Evolutionary conservation across 495 filamentous ascomycete genomes (phyloP).

Genomic region (Lasiosphaeria hispida): DNA sequence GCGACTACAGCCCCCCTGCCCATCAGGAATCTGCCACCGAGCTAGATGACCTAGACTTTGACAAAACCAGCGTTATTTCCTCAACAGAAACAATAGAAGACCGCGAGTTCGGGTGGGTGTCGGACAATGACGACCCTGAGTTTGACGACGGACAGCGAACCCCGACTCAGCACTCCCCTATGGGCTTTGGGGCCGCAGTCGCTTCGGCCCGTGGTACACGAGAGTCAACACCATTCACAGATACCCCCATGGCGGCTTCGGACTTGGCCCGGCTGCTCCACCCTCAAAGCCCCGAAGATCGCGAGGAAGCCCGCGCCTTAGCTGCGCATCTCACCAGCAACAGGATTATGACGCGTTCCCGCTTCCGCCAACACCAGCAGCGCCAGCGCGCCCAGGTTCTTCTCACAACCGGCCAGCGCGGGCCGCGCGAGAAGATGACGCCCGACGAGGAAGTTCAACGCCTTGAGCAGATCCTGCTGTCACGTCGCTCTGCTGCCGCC

Average conservation of each 20-base stretch:
- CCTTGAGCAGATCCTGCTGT: conserved; percentile 79
- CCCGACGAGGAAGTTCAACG: conserved; percentile 74
- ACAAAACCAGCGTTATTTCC: conserved; percentile 76
- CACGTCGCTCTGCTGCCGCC: conserved; percentile 42
- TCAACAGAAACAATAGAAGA: conserved; percentile 36
- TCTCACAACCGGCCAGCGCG: conserved; percentile 41
- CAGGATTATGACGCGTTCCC: conserved; percentile 76
- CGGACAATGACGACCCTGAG: conserved; percentile 32
- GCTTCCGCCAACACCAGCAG: conserved; percentile 64
- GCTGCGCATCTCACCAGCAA: conserved; percentile 72
- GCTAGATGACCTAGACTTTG: conserved; percentile 56
- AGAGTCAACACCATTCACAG: conserved; percentile 57
- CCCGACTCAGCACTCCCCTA: conserved; percentile 56
- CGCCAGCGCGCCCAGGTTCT: conserved; percentile 66
- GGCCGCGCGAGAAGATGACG: conserved; percentile 34
- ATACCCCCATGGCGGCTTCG: conserved; percentile 61
- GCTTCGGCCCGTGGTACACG: conserved; percentile 35
- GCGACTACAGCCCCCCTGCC: conserved; percentile 56
- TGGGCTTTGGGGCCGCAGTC: conserved; percentile 15
- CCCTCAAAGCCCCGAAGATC: conserved; percentile 72
- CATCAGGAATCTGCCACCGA: conserved; percentile 2
- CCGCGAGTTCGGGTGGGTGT: conserved; percentile 57
- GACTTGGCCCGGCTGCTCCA: conserved; percentile 80
- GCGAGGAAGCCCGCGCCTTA: conserved; percentile 76
- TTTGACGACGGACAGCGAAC: conserved; percentile 63